Base-by-base conservation (phyloP, 345 rosid genomes). In the Heritiera fomes region DNA sequence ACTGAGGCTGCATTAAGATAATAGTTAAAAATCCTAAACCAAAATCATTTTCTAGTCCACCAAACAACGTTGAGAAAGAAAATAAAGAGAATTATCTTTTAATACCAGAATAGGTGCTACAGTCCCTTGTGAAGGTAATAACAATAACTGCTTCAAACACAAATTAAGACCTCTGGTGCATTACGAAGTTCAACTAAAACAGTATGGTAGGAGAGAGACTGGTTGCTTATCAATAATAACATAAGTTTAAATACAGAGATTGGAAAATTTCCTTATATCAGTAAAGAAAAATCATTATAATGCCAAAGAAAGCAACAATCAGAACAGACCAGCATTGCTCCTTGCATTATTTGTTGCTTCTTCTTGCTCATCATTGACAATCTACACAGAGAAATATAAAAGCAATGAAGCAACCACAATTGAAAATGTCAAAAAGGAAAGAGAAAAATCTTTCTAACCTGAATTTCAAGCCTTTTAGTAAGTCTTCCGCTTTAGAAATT, bases 341-440 rank as follows among this genome's bases (percentile, higher is more conserved):
- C 82, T 86, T 85, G 92, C 96, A 93, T 89, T 79, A 80, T n/a
- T 68, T 85, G 83, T 79, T 90, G 97, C 88, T 92, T 93, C 89
- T 93, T 95, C 87, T 84, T 80, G 81, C 71, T 87, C 97, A 89
- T 91, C 83, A 46, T 87, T 1, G 84, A 86, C 59, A 88, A 34
- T 83, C 98, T 95, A 82, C 82, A 84, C 28, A 80, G 78, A 66
- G 58, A 73, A 63, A 83, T 45, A 66, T 23, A 75, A 67, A 34
- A 67, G 63, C 76, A 58, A 77, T 78, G 18, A 78, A 77, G 45
- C 28, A 65, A 63, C 64, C 8, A 7, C 45, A 23, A 61, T 43
- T 56, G 41, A 75, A 67, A 76, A 43, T 49, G 41, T 60, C 30
- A 53, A 11, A 40, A 38, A 76, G 32, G 56, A 75, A 63, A 64